Conservation (phyloP, 2,329 filamentous ascomycete genomes). For the Gaeumannomyces tritici region DNA sequence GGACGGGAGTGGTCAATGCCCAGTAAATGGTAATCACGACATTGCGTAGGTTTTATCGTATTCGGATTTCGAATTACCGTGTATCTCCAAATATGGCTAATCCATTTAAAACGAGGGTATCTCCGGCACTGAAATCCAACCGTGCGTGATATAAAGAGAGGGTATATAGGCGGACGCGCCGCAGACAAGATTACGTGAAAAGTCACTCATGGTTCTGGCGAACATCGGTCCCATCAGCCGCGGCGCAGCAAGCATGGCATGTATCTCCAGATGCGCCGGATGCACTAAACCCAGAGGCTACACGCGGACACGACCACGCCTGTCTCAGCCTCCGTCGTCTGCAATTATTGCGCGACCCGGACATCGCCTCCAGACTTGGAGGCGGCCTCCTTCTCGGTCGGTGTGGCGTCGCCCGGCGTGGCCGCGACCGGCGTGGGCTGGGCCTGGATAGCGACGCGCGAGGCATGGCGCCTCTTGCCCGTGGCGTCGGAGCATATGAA, state of each 20-base stretch:
- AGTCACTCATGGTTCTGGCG: background rate
- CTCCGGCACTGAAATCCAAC: background rate
- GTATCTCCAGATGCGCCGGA: too few species aligned
- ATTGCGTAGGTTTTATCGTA: too few species aligned
- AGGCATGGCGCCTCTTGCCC: slow-evolving; percentile 24
- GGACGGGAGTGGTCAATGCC: too few species aligned
- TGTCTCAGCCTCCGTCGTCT: too few species aligned
- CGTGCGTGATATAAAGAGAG: background rate
- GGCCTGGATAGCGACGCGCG: slow-evolving; percentile 11
- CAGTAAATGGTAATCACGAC: too few species aligned
- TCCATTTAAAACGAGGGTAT: background rate
- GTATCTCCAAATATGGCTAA: too few species aligned
- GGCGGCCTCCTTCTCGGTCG: slow-evolving; percentile 9
- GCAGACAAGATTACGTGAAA: background rate
- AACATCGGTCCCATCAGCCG: background rate
- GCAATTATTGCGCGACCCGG: background rate
- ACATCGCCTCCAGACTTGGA: background rate
- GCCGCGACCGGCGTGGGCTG: background rate
- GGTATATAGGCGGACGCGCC: too few species aligned
- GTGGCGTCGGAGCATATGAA: slow-evolving; percentile 53
- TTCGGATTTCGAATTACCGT: too few species aligned
- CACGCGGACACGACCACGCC: too few species aligned
- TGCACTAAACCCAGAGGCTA: too few species aligned
- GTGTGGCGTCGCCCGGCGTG: slow-evolving; percentile 10
- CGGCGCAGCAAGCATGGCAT: background rate